Percentiles rank a stretch among this genome's conserved stretches.
Evolutionary conservation across 1,284 basidiomycete genomes (phyloP).

Genomic region (Ustilago shanxiensis): DNA sequence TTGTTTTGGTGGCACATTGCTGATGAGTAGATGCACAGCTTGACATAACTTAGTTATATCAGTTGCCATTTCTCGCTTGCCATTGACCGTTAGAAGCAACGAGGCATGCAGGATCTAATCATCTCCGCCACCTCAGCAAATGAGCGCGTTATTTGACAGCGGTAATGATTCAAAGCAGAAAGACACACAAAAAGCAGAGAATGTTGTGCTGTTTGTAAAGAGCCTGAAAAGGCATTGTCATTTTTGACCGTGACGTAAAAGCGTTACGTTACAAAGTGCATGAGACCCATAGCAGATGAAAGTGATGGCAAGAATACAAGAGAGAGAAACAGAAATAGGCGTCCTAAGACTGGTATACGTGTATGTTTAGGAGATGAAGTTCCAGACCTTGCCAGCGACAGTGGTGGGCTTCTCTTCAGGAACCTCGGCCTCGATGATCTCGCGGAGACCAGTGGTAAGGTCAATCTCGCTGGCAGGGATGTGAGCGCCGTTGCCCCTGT

Average conservation of each 20-base stretch:
- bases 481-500: conserved; percentile 71
- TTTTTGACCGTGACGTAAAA: conserved; percentile 9
- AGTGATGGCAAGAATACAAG: conserved; percentile 13
- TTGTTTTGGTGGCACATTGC: no score
- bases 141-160: no score
- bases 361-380: conserved; percentile 41
- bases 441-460: conserved; percentile 75
- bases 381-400: conserved; percentile 52
- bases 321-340: conserved; percentile 6
- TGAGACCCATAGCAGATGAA: conserved; percentile 17
- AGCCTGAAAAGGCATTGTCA: neutral
- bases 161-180: neutral
- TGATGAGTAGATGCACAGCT: no score
- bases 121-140: no score
- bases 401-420: conserved; percentile 49
- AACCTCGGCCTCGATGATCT: conserved; percentile 57
- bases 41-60: no score
- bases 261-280: conserved; percentile 14
- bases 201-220: neutral
- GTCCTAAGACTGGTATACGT: conserved; percentile 1
- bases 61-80: no score
- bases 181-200: neutral
- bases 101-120: no score
- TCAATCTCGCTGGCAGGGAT: conserved; percentile 51
- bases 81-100: no score